Conservation (phyloP, 805 yeast genomes). For the Saccharomycopsis amapae region DNA sequence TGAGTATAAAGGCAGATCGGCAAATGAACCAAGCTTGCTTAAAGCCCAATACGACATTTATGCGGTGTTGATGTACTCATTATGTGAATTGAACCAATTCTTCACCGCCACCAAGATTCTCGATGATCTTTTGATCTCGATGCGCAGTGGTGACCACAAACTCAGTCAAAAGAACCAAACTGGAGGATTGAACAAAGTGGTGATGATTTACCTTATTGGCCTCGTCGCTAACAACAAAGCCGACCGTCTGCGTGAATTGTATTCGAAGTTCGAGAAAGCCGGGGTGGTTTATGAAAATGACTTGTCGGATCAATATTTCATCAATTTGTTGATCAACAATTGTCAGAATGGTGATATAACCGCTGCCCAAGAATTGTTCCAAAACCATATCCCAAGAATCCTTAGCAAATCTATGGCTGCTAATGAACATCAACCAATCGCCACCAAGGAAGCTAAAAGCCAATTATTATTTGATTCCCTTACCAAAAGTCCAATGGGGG, state of each 20-base stretch:
- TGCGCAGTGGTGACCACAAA: conserved; percentile 3
- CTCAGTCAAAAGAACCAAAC: conserved; percentile 7
- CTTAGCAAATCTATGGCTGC: no score
- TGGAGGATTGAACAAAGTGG: conserved; percentile 11
- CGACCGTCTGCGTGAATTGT: conserved; percentile 10
- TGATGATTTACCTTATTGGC: conserved; percentile 14
- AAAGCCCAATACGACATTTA: conserved; percentile 18
- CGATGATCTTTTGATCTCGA: conserved; percentile 15
- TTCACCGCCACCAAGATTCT: conserved; percentile 18
- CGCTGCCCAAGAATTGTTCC: neutral
- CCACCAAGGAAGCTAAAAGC: neutral
- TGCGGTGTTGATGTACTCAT: conserved; percentile 14
- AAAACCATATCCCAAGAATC: no score
- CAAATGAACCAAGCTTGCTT: conserved; percentile 2
- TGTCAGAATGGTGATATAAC: conserved; percentile 7
- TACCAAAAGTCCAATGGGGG: neutral
- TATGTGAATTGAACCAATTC: conserved; percentile 14
- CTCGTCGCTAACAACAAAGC: conserved; percentile 9
- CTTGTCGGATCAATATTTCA: conserved; percentile 5
- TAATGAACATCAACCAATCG: neutral
- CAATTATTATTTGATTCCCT: neutral
- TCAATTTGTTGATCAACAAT: conserved; percentile 11
- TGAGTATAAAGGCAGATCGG: conserved; percentile 10
- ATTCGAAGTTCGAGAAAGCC: conserved; percentile 11
- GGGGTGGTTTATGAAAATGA: conserved; percentile 7